These are phyloP conservation scores for Rutstroemia sp. DNA, from an alignment of 2,329 filamentous ascomycete species.

Conservation along the genomic window DNA sequence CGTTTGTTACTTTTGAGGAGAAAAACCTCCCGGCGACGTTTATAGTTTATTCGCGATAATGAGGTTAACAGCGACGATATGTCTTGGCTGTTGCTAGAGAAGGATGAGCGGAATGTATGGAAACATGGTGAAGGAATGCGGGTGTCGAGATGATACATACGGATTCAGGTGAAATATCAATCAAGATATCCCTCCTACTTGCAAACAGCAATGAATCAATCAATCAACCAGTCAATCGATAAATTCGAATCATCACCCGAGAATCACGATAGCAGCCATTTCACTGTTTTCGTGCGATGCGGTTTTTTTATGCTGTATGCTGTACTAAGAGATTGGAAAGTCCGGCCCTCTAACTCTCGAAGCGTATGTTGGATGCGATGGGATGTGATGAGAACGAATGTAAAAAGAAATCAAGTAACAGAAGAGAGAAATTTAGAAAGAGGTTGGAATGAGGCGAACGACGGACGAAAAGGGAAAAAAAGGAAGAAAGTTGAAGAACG, in stretches of 20 bases:
- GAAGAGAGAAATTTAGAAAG: not conserved
- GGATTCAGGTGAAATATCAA: slow-evolving; percentile 17
- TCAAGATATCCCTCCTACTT: slow-evolving; percentile 26
- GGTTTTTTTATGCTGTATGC: too few species aligned
- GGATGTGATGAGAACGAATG: not conserved
- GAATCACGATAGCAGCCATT: not conserved
- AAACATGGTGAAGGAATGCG: slow-evolving; percentile 14
- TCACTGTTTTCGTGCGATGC: not conserved
- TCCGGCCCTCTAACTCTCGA: not conserved
- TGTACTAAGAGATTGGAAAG: slow-evolving; percentile 1
- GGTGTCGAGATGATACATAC: not conserved
- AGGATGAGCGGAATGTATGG: slow-evolving; percentile 6
- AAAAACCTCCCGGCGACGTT: slow-evolving; percentile 1
- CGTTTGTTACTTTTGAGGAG: slow-evolving; percentile 2
- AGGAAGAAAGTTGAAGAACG: not conserved
- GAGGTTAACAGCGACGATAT: slow-evolving; percentile 1
- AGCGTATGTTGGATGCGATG: not conserved
- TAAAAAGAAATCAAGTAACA: not conserved
- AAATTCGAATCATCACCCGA: not conserved
- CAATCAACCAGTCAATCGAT: not conserved
- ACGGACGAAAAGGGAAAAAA: not conserved
- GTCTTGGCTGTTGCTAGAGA: slow-evolving; percentile 7
- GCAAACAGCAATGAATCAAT: slow-evolving; percentile 9
- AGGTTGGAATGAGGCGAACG: not conserved
- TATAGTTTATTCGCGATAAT: not conserved